These are phyloP conservation scores for Pichia cephalocereana DNA, from an alignment of 805 yeast species.

Conservation along the genomic window DNA sequence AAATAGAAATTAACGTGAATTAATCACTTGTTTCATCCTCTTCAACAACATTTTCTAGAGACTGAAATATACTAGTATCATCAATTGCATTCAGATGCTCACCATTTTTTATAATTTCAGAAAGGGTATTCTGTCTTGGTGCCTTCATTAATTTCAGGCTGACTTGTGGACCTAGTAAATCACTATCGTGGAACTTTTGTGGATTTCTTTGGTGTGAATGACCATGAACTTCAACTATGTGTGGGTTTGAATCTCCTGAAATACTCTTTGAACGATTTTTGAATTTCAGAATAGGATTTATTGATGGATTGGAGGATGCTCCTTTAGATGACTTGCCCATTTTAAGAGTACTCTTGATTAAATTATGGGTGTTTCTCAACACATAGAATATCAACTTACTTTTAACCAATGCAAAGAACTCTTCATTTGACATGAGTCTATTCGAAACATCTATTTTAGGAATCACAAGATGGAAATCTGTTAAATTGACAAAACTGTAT, in stretches of 20 bases:
- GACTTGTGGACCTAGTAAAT: slow-evolving; percentile 12
- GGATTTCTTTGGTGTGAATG: slow-evolving; percentile 10
- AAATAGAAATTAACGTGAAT: no score
- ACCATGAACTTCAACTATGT: not conserved
- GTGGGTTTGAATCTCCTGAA: not conserved
- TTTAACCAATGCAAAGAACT: slow-evolving; percentile 52
- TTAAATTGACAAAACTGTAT: slow-evolving; percentile 63
- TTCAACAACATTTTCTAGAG: slow-evolving; percentile 1
- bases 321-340: slow-evolving; percentile 3
- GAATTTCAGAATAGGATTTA: slow-evolving; percentile 5
- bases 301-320: slow-evolving; percentile 5
- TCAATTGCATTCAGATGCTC: not conserved
- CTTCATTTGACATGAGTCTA: slow-evolving; percentile 66
- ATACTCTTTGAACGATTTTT: not conserved
- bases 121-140: not conserved
- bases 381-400: slow-evolving; percentile 49
- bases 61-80: slow-evolving; percentile 4
- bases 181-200: slow-evolving; percentile 18
- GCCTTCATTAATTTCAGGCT: not conserved
- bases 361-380: slow-evolving; percentile 61
- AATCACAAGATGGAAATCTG: slow-evolving; percentile 54
- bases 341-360: slow-evolving; percentile 64
- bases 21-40: not conserved
- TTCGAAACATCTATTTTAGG: slow-evolving; percentile 55
- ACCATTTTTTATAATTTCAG: not conserved